A percentile compares a stretch with the other conserved stretches of the same genome.
Conservation (phyloP, 257 asterid genomes). For the Rauvolfia tetraphylla region DNA sequence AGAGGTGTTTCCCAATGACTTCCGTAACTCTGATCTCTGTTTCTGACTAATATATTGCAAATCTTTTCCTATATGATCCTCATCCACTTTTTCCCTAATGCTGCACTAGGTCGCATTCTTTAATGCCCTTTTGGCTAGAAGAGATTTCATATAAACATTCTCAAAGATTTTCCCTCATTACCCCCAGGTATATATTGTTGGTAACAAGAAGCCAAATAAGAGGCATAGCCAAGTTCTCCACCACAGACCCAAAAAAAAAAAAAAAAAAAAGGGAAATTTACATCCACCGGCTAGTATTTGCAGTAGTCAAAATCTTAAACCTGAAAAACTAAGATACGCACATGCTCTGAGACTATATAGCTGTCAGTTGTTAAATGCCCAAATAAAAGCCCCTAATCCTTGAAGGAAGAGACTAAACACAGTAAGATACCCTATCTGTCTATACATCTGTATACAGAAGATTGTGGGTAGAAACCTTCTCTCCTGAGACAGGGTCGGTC, state of each 20-base stretch:
- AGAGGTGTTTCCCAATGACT: not conserved
- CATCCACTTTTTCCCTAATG: not conserved
- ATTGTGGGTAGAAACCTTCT: slow-evolving; percentile 54
- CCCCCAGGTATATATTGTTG: not conserved
- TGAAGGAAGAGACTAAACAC: not conserved
- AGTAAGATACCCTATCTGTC: not conserved
- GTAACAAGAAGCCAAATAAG: not conserved
- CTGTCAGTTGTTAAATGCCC: not conserved
- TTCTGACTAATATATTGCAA: not conserved
- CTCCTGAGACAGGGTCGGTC: slow-evolving; percentile 88
- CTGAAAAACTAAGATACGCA: not conserved
- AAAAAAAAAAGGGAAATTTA: no score
- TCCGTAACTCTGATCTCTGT: not conserved
- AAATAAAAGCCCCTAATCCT: not conserved
- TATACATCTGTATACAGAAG: not conserved
- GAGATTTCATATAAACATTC: not conserved
- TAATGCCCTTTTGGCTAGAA: not conserved
- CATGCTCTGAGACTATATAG: not conserved
- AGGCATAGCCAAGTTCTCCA: not conserved
- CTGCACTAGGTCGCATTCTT: not conserved
- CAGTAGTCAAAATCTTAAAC: not conserved
- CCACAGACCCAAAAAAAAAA: not conserved
- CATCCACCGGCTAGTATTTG: not conserved
- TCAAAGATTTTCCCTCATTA: not conserved
- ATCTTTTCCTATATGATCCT: not conserved